These are phyloP conservation scores for Russula ochroleuca DNA, from an alignment of 768 basidiomycete genomes.

Conservation along the genomic window DNA sequence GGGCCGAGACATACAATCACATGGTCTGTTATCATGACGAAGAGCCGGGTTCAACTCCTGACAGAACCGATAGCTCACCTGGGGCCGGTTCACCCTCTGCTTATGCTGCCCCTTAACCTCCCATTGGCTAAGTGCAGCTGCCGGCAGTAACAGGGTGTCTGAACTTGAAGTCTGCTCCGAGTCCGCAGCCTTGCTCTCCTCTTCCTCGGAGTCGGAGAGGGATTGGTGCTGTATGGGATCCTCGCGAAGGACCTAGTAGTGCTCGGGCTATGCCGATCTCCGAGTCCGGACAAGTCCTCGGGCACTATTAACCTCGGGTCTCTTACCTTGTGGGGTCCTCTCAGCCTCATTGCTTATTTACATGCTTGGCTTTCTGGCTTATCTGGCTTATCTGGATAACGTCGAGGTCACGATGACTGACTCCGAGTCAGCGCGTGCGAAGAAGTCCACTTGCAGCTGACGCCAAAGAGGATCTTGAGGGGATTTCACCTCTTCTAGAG, in stretches of 20 bases:
- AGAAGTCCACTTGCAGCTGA: background rate
- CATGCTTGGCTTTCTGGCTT: background rate
- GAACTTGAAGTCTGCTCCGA: background rate
- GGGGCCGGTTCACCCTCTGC: too few species aligned
- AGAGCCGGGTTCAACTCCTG: too few species aligned
- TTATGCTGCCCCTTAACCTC: too few species aligned
- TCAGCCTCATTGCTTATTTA: background rate
- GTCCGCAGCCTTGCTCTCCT: background rate
- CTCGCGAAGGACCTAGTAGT: background rate
- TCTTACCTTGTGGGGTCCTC: background rate
- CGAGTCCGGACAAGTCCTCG: background rate
- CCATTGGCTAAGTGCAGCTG: too few species aligned
- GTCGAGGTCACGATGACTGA: background rate
- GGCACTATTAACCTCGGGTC: background rate
- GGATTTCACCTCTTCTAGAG: background rate
- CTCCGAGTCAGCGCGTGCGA: background rate
- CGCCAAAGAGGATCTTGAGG: too few species aligned
- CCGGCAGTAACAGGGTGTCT: too few species aligned
- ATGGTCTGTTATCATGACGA: too few species aligned
- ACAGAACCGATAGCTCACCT: too few species aligned
- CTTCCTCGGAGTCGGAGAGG: too few species aligned
- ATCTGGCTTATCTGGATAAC: background rate
- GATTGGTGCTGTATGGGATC: background rate
- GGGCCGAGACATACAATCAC: too few species aligned
- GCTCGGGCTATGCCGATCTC: background rate